Conservation (phyloP, 768 basidiomycete genomes). For the Coprinellus micaceus region DNA sequence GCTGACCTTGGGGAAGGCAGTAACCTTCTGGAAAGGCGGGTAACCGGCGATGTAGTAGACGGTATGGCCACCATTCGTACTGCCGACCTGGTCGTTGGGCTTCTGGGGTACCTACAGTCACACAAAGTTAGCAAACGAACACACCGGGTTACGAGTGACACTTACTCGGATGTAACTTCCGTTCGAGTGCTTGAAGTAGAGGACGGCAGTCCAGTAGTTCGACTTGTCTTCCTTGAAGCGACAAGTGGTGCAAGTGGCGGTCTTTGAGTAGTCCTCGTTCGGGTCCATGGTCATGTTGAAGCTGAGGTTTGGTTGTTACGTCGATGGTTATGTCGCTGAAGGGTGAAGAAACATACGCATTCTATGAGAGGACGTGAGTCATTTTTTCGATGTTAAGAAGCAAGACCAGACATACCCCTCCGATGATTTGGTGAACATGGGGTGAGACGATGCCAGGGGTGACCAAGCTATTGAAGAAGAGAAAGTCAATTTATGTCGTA, state of each 20-base stretch:
- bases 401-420: not conserved
- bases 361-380: not conserved
- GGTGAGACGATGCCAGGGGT: slow-evolving; percentile 1
- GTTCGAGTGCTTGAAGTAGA: slow-evolving; percentile 8
- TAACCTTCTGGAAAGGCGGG: slow-evolving; percentile 5
- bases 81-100: slow-evolving; percentile 4
- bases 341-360: not conserved
- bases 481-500: not conserved
- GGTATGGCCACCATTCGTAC: slow-evolving; percentile 1
- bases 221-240: slow-evolving; percentile 10
- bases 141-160: not conserved
- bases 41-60: slow-evolving; percentile 6
- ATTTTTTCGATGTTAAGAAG: not conserved
- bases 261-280: not conserved
- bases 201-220: slow-evolving; percentile 11
- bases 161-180: slow-evolving; percentile 4
- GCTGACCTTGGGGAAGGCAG: slow-evolving; percentile 1
- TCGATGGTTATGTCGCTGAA: not conserved
- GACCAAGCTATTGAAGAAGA: not conserved
- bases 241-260: slow-evolving; percentile 9
- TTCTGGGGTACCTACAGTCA: not conserved
- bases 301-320: not conserved
- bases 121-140: not conserved
- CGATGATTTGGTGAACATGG: slow-evolving; percentile 3
- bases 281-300: slow-evolving; percentile 1